These are phyloP conservation scores for Heimioporus punctisporus DNA, from an alignment of 1,284 basidiomycete genomes.

Conservation along the genomic window DNA sequence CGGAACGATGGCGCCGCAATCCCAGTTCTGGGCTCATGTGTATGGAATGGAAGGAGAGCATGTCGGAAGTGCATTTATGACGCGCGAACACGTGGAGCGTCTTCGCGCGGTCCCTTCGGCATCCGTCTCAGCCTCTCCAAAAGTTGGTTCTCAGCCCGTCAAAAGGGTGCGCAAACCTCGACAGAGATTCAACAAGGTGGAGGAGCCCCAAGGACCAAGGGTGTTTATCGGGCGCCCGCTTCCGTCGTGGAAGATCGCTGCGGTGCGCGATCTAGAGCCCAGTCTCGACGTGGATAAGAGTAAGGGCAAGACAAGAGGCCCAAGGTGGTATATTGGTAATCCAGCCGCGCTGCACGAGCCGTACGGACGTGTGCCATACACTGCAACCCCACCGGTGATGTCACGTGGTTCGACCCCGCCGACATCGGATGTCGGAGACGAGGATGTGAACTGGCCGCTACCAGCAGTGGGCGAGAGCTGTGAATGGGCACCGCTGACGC, in stretches of 20 bases:
- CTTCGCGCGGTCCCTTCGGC: not conserved
- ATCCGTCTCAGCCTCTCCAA: not conserved
- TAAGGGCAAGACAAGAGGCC: not conserved
- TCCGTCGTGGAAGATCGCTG: conserved; percentile 23
- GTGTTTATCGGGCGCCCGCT: conserved; percentile 30
- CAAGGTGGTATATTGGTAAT: conserved; percentile 21
- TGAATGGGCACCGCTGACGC: conserved; percentile 21
- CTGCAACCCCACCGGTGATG: not conserved
- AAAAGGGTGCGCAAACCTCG: not conserved
- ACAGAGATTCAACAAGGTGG: not conserved
- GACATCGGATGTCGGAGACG: conserved; percentile 18
- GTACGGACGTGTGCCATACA: conserved; percentile 20
- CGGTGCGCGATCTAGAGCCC: conserved; percentile 24
- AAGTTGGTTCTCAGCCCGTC: not conserved
- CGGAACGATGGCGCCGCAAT: not conserved
- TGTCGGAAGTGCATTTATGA: conserved; percentile 29
- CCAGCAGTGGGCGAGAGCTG: conserved; percentile 32
- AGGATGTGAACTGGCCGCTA: conserved; percentile 28
- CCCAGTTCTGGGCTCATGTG: conserved; percentile 36
- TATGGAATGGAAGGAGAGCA: conserved; percentile 32
- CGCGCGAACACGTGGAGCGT: conserved; percentile 5
- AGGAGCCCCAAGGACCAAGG: conserved; percentile 6
- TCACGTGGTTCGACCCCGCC: too few species aligned
- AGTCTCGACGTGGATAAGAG: conserved; percentile 5
- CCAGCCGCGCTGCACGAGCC: conserved; percentile 17